A percentile compares a stretch with the other conserved stretches of the same genome.
These are phyloP conservation scores for Gremmenia infestans DNA, from an alignment of 2,329 filamentous ascomycete genomes.

Conservation along the genomic window DNA sequence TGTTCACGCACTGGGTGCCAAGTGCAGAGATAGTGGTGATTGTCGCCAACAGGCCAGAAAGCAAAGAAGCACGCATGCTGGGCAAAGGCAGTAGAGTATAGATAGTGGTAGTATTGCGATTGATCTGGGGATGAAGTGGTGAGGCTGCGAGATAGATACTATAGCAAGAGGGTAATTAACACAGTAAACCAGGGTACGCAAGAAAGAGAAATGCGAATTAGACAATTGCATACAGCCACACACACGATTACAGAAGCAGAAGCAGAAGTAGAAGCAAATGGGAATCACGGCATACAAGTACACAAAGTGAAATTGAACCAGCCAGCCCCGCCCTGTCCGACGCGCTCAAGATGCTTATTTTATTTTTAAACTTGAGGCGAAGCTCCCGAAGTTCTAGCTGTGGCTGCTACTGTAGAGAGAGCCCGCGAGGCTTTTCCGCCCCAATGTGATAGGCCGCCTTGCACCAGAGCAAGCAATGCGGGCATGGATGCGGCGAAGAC, in stretches of 20 bases:
- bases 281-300: background rate
- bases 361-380: background rate
- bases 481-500: no score
- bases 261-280: background rate
- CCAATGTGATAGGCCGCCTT: background rate
- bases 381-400: background rate
- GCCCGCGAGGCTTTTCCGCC: background rate
- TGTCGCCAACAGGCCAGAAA: constrained; percentile 17
- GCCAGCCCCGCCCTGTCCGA: background rate
- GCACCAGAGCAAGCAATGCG: background rate
- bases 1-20: constrained; percentile 11
- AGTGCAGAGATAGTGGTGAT: constrained; percentile 17
- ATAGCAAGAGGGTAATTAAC: no score
- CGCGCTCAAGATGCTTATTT: background rate
- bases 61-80: constrained; percentile 19
- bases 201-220: background rate
- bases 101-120: background rate
- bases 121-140: no score
- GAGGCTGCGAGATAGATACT: no score
- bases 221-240: background rate
- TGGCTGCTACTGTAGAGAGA: background rate
- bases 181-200: background rate
- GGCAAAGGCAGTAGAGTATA: background rate
- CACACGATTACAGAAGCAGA: no score
- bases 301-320: background rate